Conservation (phyloP, 1,284 basidiomycete species). For the Leucoagaricus sp. region DNA sequence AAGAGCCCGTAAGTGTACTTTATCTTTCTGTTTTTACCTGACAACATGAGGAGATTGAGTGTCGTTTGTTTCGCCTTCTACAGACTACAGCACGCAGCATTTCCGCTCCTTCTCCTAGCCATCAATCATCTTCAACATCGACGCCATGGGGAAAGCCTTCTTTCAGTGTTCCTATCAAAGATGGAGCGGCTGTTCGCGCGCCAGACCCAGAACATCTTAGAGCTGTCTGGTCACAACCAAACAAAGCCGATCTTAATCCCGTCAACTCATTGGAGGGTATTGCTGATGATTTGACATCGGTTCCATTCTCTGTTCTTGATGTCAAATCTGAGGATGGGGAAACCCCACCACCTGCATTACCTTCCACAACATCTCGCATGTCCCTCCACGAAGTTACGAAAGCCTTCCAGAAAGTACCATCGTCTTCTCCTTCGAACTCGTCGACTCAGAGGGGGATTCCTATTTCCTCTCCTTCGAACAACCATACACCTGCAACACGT, state of each 20-base stretch:
- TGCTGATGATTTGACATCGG: constrained; percentile 71
- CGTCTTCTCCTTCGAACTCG: constrained; percentile 53
- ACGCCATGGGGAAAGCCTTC: constrained; percentile 67
- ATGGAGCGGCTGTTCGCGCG: constrained; percentile 55
- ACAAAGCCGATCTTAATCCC: constrained; percentile 59
- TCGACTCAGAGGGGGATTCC: constrained; percentile 42
- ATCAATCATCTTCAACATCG: constrained; percentile 28
- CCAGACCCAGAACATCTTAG: constrained; percentile 80
- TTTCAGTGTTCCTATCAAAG: constrained; percentile 57
- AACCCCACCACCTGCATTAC: constrained; percentile 68
- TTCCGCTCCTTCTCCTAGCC: constrained; percentile 52
- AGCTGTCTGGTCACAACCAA: constrained; percentile 80
- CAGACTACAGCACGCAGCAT: constrained; percentile 34
- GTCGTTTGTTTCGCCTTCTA: constrained; percentile 13
- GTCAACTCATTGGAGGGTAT: constrained; percentile 82
- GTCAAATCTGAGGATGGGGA: constrained; percentile 81
- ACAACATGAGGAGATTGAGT: constrained; percentile 29
- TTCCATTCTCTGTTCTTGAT: constrained; percentile 77
- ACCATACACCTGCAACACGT: constrained; percentile 46
- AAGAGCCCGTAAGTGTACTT: constrained; percentile 32
- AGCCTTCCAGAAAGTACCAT: constrained; percentile 75
- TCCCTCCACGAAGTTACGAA: constrained; percentile 78
- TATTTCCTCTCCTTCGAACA: constrained; percentile 46
- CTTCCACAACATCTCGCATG: constrained; percentile 66
- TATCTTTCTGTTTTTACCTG: neutral